Evolutionary conservation across 345 rosid species (phyloP), one percentile per base, ranked within the genome.

Genomic region (Isatis tinctoria): DNA sequence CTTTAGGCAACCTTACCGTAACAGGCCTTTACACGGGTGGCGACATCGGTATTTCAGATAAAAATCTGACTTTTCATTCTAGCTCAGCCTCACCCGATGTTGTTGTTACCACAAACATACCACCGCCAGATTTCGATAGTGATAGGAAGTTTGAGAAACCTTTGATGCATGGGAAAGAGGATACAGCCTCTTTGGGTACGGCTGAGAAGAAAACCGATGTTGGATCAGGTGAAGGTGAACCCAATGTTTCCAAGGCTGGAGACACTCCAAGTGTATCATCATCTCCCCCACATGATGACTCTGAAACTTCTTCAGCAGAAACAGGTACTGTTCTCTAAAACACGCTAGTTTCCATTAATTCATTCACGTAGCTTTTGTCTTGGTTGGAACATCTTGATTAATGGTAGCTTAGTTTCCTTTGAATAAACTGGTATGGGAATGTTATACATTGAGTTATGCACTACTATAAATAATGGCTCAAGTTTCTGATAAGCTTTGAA

Each of bases 241-340:
- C 83, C 41, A 24, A 67, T 70, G 60, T 60, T 49, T 47, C 78
- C 7, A 72, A 73, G 66, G 62, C n/a, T 41, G 67, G 69, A 72
- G 71, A 63, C 20, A 57, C 61, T 56, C 65, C 43, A 37, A 60
- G 14, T 48, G 10, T n/a, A 14, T 10, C 10, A 18, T 45, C 67
- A 47, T 47, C 73, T 74, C 52, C 73, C 58, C 61, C 62, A 20
- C 45, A 49, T 39, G 78, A 59, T 48, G 78, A 49, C 30, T 28
- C 69, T 74, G 60, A 67, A 60, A 39, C 62, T n/a, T 65, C 65
- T 81, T 81, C 87, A 20, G 81, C 61, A 48, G 73, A 74, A 65
- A 57, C 89, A 76, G 93, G 97, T 89, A 77, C 44, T n/a, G 47
- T 61, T 37, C 59, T 69, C 14, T 53, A 26, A 47, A 45, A 45